Percentiles rank a stretch among this genome's conserved stretches.
phyloP scores from a whole-genome alignment of 148 eudicot genomes.

The Spergularia bocconei region DNA sequence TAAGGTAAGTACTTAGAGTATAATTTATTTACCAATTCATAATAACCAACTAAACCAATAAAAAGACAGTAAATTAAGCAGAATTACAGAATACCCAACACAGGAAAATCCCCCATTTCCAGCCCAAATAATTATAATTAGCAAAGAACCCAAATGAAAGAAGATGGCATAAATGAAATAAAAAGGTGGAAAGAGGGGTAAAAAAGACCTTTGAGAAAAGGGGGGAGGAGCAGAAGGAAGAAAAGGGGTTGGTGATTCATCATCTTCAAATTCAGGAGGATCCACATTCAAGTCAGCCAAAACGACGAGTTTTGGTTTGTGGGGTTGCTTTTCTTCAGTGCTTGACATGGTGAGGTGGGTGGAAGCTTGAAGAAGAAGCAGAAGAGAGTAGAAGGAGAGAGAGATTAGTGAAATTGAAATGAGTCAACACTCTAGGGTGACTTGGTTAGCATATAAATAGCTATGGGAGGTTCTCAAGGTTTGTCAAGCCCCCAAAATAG shows the following conservation, averaged over 20 bases:
- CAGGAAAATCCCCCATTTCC: not conserved
- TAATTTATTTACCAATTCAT: too few relatives aligned
- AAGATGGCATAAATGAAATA: not conserved
- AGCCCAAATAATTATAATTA: not conserved
- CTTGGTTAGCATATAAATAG: not conserved
- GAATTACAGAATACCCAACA: not conserved
- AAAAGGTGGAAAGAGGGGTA: not conserved
- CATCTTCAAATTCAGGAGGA: slow-evolving; percentile 67
- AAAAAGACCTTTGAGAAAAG: slow-evolving; percentile 21
- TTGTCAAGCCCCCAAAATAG: not conserved
- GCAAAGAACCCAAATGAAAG: not conserved
- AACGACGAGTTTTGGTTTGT: slow-evolving; percentile 46
- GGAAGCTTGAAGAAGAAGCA: not conserved
- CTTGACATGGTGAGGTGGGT: not conserved
- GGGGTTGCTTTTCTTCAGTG: slow-evolving; percentile 25
- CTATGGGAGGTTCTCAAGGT: not conserved
- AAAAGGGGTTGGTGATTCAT: slow-evolving; percentile 28
- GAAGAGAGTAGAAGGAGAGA: not conserved
- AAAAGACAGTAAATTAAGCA: not conserved
- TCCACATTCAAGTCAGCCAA: slow-evolving; percentile 87
- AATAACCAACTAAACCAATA: not conserved
- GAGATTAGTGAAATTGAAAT: not conserved
- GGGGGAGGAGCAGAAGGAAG: slow-evolving; percentile 17
- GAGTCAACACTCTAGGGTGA: not conserved
- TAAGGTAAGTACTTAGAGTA: too few relatives aligned